A percentile compares a stretch with the other conserved stretches of the same genome.
These are phyloP conservation scores for Dactylella cylindrospora DNA, from an alignment of 2,329 filamentous ascomycete species.

Conservation along the genomic window DNA sequence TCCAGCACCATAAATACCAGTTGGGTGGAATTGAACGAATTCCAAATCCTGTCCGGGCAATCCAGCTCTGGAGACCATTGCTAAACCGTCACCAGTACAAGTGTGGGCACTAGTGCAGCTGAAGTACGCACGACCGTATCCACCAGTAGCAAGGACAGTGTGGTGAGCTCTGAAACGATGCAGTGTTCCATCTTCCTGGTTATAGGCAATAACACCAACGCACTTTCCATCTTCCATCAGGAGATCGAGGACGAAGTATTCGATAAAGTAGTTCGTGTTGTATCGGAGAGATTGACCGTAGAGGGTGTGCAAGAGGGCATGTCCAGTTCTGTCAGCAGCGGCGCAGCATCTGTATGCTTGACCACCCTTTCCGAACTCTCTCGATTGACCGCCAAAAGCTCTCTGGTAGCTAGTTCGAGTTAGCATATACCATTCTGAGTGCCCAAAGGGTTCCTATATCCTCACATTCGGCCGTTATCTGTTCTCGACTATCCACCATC, in stretches of 20 bases:
- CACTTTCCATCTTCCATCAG: constrained; percentile 98
- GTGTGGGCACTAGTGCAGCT: constrained; percentile 97
- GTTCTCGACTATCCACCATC: constrained; percentile 66
- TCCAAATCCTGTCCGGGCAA: constrained; percentile 98
- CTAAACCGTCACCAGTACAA: constrained; percentile 98
- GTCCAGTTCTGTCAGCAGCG: constrained; percentile 91
- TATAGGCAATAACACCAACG: constrained; percentile 94
- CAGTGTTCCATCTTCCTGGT: constrained; percentile 96
- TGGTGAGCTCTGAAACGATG: constrained; percentile 96
- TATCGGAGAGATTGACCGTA: constrained; percentile 95
- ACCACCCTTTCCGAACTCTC: constrained; percentile 92
- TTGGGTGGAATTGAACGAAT: constrained; percentile 99
- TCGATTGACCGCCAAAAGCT: constrained; percentile 96
- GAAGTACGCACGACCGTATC: constrained; percentile 98
- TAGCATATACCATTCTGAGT: constrained; percentile 46
- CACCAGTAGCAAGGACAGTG: constrained; percentile 94
- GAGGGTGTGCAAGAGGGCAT: constrained; percentile 95
- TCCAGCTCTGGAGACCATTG: constrained; percentile 96
- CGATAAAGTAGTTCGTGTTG: constrained; percentile 99
- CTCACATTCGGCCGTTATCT: constrained; percentile 89
- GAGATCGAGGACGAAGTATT: constrained; percentile 95
- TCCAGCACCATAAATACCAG: constrained; percentile 96
- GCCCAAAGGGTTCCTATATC: not conserved
- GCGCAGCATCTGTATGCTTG: constrained; percentile 97
- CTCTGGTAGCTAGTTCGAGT: constrained; percentile 73